phyloP scores from a whole-genome alignment of 257 asterid species.

The Capsicum pubescens region DNA sequence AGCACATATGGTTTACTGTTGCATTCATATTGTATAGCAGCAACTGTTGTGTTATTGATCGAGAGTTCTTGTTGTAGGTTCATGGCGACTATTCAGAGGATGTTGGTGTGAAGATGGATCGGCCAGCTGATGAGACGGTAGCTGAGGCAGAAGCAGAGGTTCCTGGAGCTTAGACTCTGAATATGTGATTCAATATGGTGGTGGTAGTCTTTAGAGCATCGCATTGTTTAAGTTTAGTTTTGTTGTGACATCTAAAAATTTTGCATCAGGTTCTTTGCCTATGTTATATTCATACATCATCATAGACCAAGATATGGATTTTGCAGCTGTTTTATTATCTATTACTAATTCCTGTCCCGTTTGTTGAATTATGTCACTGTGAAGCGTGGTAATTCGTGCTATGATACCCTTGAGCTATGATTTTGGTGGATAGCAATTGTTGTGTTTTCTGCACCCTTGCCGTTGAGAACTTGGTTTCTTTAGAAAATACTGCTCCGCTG shows the following conservation, averaged over 20 bases:
- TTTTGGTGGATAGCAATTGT: too few relatives aligned
- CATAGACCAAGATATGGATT: conserved; percentile 26
- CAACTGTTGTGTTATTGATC: not conserved
- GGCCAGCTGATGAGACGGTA: conserved; percentile 29
- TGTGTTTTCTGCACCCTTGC: too few relatives aligned
- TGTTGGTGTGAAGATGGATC: conserved; percentile 49
- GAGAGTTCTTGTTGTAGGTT: conserved; percentile 32
- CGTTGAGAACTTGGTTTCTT: too few relatives aligned
- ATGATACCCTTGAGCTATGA: too few relatives aligned
- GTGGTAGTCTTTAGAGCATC: conserved; percentile 20
- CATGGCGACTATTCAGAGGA: conserved; percentile 50
- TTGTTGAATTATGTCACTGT: too few relatives aligned
- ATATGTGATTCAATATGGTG: not conserved
- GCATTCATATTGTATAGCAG: not conserved
- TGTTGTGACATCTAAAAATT: conserved; percentile 6
- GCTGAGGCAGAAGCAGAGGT: conserved; percentile 31
- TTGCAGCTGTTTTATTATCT: not conserved
- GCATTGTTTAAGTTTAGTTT: conserved; percentile 26
- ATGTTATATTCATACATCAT: conserved; percentile 18
- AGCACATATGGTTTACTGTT: not conserved
- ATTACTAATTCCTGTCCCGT: too few relatives aligned
- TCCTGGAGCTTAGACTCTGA: conserved; percentile 24
- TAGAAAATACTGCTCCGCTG: too few relatives aligned
- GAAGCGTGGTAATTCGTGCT: too few relatives aligned
- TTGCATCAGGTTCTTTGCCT: not conserved